Base-by-base conservation (phyloP, 768 basidiomycete genomes). In the Lactarius sanguifluus region DNA sequence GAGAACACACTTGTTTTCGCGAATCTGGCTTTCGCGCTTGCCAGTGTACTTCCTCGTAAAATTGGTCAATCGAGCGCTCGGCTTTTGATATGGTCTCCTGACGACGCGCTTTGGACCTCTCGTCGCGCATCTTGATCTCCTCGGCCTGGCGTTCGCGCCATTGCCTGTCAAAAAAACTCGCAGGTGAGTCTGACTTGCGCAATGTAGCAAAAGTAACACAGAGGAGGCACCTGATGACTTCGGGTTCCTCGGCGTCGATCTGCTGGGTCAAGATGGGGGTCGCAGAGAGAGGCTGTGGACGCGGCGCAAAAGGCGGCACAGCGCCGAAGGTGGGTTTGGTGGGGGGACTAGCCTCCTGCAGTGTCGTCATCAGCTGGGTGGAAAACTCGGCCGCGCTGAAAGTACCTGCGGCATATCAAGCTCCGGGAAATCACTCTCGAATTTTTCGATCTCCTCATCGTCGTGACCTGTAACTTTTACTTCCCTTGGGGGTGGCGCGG, bases 1-100 rank as follows among this genome's bases (percentile, higher is more conserved):
- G 13, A n/a, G 54, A 6, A 82, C 87, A 72, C 67, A 97, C 96
- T 99, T 98, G 85, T 98, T 99, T 76, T 96, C 90, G 56, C 90
- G 82, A 72, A 99, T 97, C 70, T 87, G 87, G 75, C 85, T 85
- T 79, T 95, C 92, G 79, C 96, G 96, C 81, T 92, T 91, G 66
- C 82, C 81, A 41, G 92, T 85, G 75, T 98, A 94, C 59, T 89
- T 89, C 85, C 74, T 92, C 90, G 73, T 96, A 96, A 76, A 95
- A 96, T 70, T 90, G 87, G 77, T 96, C 94, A 69, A 96, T 94
- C 50, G 89, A 81, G 69, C 86, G 83, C 74, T 95, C 92, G 23
- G 96, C 96, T 74, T 86, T 91, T 56, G 83, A 81, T 71, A 95
- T 87, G 38, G 88, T 92, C 70, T 94, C 93, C 71, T 92, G 88